phyloP scores from a whole-genome alignment of 345 rosid genomes.

The Populus davidiana region DNA sequence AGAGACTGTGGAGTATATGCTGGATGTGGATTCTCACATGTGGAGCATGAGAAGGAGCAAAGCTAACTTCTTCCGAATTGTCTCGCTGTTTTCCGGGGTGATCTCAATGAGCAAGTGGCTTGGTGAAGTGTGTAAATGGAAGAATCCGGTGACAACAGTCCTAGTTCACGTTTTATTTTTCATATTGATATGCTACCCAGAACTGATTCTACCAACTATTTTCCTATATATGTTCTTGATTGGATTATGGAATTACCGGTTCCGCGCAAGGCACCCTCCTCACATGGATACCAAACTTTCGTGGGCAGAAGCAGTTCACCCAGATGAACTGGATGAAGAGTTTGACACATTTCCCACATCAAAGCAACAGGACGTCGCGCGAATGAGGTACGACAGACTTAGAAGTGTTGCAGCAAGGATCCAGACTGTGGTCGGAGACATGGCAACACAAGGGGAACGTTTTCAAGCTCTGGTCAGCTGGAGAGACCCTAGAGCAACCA shows the following conservation, averaged over 20 bases:
- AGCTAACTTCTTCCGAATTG: constrained; percentile 30
- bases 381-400: constrained; percentile 34
- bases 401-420: constrained; percentile 34
- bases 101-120: constrained; percentile 30
- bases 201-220: constrained; percentile 28
- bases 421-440: constrained; percentile 33
- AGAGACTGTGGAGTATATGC: constrained; percentile 35
- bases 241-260: constrained; percentile 30
- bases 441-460: constrained; percentile 38
- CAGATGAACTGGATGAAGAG: constrained; percentile 35
- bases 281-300: constrained; percentile 36
- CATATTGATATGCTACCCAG: constrained; percentile 32
- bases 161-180: constrained; percentile 24
- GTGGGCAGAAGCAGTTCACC: constrained; percentile 28
- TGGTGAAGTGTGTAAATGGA: constrained; percentile 29
- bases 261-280: constrained; percentile 31
- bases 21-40: constrained; percentile 35
- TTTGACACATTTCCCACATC: constrained; percentile 34
- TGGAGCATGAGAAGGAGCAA: constrained; percentile 42
- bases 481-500: constrained; percentile 35
- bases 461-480: constrained; percentile 31
- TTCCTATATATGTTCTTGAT: constrained; percentile 33
- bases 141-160: constrained; percentile 23
- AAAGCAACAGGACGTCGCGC: constrained; percentile 18
- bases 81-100: constrained; percentile 21